Evolutionary conservation across 139 green algal genomes (phyloP).

Genomic region (Tetratostichococcus sp.): DNA sequence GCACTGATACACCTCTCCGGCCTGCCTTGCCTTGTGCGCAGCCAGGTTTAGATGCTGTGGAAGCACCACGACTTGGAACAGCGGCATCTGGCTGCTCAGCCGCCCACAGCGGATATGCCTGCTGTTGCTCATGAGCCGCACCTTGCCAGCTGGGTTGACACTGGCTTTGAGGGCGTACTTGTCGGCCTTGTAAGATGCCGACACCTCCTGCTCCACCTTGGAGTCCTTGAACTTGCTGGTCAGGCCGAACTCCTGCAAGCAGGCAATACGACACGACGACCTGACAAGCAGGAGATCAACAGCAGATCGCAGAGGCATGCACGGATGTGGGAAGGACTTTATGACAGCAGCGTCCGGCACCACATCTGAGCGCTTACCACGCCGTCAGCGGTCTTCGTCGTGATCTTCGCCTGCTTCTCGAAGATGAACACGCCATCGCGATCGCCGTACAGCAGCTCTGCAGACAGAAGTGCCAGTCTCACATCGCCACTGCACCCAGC

Average conservation of each 20-base stretch:
- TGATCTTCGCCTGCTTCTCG: constrained; percentile 35
- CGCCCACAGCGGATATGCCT: no score
- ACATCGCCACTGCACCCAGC: neutral
- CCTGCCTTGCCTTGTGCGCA: no score
- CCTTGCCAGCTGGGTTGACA: constrained; percentile 36
- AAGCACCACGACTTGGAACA: no score
- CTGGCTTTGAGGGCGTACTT: constrained; percentile 30
- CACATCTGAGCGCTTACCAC: constrained; percentile 28
- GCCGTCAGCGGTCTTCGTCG: constrained; percentile 44
- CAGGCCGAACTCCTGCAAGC: constrained; percentile 40
- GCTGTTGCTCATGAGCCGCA: no score
- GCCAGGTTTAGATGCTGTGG: no score
- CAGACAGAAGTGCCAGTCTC: neutral
- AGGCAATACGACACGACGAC: no score
- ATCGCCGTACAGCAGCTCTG: constrained; percentile 50
- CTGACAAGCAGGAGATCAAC: no score
- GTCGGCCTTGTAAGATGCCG: constrained; percentile 31
- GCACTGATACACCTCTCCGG: no score
- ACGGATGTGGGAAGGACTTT: no score
- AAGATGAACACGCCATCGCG: constrained; percentile 40
- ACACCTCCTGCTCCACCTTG: constrained; percentile 33
- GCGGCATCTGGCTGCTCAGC: no score
- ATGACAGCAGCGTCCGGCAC: neutral
- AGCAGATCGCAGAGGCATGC: no score
- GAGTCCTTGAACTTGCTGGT: constrained; percentile 24